These are phyloP conservation scores for Coemansia sp. DNA, from an alignment of 192 early-diverging fungal species.

Conservation along the genomic window DNA sequence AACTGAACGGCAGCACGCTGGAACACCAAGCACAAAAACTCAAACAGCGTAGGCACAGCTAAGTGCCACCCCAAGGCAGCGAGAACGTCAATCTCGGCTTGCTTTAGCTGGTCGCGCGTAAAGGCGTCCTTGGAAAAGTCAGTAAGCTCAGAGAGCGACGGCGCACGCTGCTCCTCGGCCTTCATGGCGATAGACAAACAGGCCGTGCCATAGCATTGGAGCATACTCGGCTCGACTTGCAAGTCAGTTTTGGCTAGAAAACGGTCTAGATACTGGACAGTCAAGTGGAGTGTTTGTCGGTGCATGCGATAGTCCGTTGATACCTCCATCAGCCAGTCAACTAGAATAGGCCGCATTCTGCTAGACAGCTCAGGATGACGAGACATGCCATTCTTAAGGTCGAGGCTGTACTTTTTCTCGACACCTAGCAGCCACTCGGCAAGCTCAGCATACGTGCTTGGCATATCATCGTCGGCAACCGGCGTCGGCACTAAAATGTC, in stretches of 20 bases:
- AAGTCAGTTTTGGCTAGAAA: conserved; percentile 30
- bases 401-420: conserved; percentile 26
- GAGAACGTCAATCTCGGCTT: conserved; percentile 51
- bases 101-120: conserved; percentile 38
- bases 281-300: conserved; percentile 50
- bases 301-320: conserved; percentile 54
- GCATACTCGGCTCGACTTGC: conserved; percentile 37
- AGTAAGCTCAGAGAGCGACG: conserved; percentile 45
- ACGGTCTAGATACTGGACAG: conserved; percentile 51
- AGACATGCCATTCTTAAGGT: conserved; percentile 25
- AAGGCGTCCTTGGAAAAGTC: conserved; percentile 54
- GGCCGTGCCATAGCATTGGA: conserved; percentile 55
- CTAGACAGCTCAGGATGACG: conserved; percentile 49
- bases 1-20: conserved; percentile 43
- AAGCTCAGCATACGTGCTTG: conserved; percentile 21
- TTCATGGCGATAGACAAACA: conserved; percentile 57
- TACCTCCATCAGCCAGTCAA: conserved; percentile 59
- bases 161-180: conserved; percentile 50
- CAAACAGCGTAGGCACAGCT: conserved; percentile 45
- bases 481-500: not conserved
- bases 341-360: conserved; percentile 56
- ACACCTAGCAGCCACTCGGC: conserved; percentile 21
- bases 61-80: conserved; percentile 45
- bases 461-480: conserved; percentile 3
- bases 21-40: conserved; percentile 43